Conservation (phyloP, 371 early-diverging fungal genomes). For the Mortierella sp. region DNA sequence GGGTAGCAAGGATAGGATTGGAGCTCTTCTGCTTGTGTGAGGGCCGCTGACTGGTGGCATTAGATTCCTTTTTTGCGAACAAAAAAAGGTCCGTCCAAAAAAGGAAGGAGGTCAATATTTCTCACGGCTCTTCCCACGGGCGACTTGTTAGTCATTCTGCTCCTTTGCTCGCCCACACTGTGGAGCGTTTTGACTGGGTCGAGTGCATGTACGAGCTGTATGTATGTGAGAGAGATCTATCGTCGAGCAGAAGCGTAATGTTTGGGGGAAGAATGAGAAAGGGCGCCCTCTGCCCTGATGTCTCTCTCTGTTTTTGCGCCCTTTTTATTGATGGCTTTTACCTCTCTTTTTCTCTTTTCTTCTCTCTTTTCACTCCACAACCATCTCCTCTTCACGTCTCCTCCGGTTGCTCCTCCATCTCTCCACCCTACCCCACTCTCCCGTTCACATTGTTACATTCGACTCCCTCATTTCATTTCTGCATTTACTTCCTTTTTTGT, state of each 20-base stretch:
- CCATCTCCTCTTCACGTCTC: constrained; percentile 2
- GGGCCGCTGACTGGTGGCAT: too few relatives aligned
- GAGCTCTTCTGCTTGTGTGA: too few relatives aligned
- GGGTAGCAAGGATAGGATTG: too few relatives aligned
- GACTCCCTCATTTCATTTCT: neutral
- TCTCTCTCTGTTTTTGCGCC: constrained; percentile 1
- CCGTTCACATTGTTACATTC: constrained; percentile 2
- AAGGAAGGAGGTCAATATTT: constrained; percentile 28
- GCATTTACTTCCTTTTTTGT: neutral
- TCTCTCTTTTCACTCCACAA: neutral
- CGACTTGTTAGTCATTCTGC: constrained; percentile 1
- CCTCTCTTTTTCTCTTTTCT: constrained; percentile 2
- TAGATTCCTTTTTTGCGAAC: too few relatives aligned
- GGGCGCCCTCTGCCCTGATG: too few relatives aligned
- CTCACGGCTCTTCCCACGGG: constrained; percentile 32
- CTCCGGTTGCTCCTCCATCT: constrained; percentile 1
- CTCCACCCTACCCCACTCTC: constrained; percentile 1
- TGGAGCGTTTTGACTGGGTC: too few relatives aligned
- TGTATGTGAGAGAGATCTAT: too few relatives aligned
- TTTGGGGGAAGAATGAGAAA: too few relatives aligned
- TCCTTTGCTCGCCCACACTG: too few relatives aligned
- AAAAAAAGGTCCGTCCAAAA: constrained; percentile 12
- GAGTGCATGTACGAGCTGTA: too few relatives aligned
- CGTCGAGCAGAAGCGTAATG: too few relatives aligned
- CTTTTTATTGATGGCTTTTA: constrained; percentile 1